Base-by-base conservation (phyloP, 129 eudicot species). In the Ambrosia artemisiifolia region DNA sequence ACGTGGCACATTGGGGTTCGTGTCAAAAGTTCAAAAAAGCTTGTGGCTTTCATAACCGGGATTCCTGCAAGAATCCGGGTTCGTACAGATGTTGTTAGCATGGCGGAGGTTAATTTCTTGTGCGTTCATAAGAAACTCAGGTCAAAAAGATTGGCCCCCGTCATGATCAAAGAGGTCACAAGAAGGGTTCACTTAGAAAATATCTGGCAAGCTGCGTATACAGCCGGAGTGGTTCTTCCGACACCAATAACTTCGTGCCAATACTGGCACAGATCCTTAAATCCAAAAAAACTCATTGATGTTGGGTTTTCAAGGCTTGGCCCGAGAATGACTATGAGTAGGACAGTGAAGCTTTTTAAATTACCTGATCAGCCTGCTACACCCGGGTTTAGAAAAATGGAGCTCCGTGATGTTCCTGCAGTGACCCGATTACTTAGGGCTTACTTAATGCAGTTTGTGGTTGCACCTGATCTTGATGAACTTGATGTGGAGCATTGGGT, bases 81-180 rank as follows among this genome's bases (percentile, higher is more conserved):
- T n/a, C 83, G 82, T 2, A 53, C 67, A 64, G 79, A 56, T 40
- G 82, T 83, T 61, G 88, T 86, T 40, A 73, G 60, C 46, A 86
- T 83, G 91, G 91, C 91, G 2, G 91, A 86, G 78, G 81, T 86
- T 55, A 86, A 86, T 54, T 86, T 83, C 81, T 74, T 83, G 70
- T 86, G 88, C 67, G 91, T 86, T 75, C 91, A 86, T 78, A 86
- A 86, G 83, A 86, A 86, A 81, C 88, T 86, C 35, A 72, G 91
- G 54, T 83, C 85, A 8, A 86, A 86, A 78, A 72, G 91, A 65
- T 79, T 86, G 49, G 91, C 91, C 18, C 91, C 91, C 2, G 91
- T 86, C 13, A 83, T 86, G 91, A 86, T 86, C 56, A 86, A 83
- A 70, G 91, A 86, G 75, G 91, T 86, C 70, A 83, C 91, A 16